A percentile compares a stretch with the other conserved stretches of the same genome.
These are phyloP conservation scores for Hypoxylon sp. DNA, from an alignment of 2,329 filamentous ascomycete species.

Conservation along the genomic window DNA sequence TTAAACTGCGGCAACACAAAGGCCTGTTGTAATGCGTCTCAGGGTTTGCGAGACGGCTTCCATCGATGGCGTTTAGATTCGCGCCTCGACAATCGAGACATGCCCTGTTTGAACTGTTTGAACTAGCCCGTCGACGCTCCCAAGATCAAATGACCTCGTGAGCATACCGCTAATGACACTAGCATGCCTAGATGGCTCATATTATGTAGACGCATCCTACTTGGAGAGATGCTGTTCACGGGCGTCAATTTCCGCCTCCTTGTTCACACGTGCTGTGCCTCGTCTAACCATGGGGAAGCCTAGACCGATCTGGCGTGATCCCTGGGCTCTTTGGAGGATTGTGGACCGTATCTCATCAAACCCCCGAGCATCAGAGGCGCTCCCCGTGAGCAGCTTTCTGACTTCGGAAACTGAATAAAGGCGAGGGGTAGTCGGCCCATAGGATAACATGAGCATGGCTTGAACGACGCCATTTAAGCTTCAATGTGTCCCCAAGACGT, in stretches of 20 bases:
- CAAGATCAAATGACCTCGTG: slow-evolving; percentile 12
- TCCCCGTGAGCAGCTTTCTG: slow-evolving; percentile 1
- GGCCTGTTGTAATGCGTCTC: slow-evolving; percentile 41
- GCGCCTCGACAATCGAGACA: slow-evolving; percentile 39
- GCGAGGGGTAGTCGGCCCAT: background rate
- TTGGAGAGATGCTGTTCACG: slow-evolving; percentile 25
- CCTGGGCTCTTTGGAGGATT: background rate
- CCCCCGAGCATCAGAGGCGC: slow-evolving; percentile 5
- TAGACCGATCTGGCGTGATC: slow-evolving; percentile 30
- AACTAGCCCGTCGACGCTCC: slow-evolving; percentile 15
- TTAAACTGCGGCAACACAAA: slow-evolving; percentile 43
- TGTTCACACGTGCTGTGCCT: slow-evolving; percentile 20
- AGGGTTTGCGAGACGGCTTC: slow-evolving; percentile 38
- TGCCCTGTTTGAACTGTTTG: slow-evolving; percentile 38
- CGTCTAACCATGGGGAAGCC: slow-evolving; percentile 26
- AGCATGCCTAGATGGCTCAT: slow-evolving; percentile 4
- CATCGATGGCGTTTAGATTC: slow-evolving; percentile 28
- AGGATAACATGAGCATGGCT: slow-evolving; percentile 4
- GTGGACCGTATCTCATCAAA: slow-evolving; percentile 15
- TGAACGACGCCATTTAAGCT: slow-evolving; percentile 16
- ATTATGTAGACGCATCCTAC: background rate
- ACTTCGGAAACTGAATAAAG: slow-evolving; percentile 1
- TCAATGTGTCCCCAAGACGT: slow-evolving; percentile 14
- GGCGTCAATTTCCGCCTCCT: slow-evolving; percentile 12
- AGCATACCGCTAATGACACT: slow-evolving; percentile 8